Evolutionary conservation across 2,329 filamentous ascomycete genomes (phyloP).

Genomic region (Phialophora tarda): DNA sequence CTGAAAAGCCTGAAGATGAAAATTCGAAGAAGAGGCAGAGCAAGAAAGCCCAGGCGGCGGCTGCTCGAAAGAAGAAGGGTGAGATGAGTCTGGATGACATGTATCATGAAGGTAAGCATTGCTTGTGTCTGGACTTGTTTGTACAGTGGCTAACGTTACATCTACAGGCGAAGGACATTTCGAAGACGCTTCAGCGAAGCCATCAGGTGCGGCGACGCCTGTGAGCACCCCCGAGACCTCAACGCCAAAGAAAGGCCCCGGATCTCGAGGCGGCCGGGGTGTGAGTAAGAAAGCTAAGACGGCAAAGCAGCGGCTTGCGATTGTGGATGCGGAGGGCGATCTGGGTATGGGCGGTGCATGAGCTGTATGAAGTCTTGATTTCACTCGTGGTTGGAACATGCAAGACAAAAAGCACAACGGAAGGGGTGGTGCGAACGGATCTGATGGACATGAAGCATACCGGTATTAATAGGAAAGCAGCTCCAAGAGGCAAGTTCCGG

Average conservation of each 20-base stretch:
- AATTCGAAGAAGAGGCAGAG: conserved; percentile 57
- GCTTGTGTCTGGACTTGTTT: conserved; percentile 25
- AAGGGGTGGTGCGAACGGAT: background rate
- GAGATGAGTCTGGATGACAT: conserved; percentile 84
- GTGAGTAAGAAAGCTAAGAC: conserved; percentile 67
- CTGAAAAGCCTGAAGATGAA: conserved; percentile 68
- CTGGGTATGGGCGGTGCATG: conserved; percentile 42
- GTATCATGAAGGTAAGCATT: conserved; percentile 95
- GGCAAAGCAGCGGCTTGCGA: conserved; percentile 57
- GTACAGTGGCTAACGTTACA: conserved; percentile 35
- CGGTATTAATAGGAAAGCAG: background rate
- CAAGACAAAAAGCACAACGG: conserved; percentile 1
- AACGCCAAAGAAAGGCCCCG: conserved; percentile 64
- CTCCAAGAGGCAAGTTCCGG: background rate
- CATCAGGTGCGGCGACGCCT: conserved; percentile 84
- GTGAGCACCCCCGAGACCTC: conserved; percentile 60
- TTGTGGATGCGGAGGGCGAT: conserved; percentile 53
- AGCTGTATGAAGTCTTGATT: background rate
- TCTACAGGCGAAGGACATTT: conserved; percentile 89
- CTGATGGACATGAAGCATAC: background rate
- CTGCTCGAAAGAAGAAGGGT: conserved; percentile 61
- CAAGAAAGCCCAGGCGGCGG: conserved; percentile 63
- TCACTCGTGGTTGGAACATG: background rate
- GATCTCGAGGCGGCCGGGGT: conserved; percentile 59
- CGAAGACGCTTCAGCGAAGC: conserved; percentile 80